Base-by-base conservation (phyloP, 805 yeast species). In the Metschnikowia sp. region DNA sequence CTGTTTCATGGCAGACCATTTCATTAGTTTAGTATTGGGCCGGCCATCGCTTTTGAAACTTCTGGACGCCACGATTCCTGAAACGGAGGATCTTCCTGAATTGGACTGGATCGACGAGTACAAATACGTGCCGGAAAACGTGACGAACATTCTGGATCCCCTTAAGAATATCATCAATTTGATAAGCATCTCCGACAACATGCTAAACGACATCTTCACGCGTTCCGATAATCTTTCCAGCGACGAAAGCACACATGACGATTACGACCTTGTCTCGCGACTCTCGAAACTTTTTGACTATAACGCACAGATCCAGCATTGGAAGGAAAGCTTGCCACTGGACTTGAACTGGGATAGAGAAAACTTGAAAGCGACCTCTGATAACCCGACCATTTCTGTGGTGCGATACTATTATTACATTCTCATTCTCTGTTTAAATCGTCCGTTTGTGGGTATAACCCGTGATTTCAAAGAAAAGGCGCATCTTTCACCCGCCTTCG, bases 21-120 rank as follows among this genome's bases (percentile, higher is more conserved):
- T 82, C 54, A 78, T 82, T 32, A 77, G 84, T 57, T 63, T 82
- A 33, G 66, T 81, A 42, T 62, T 81, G 40, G 88, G 88, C 3
- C 64, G 86, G 43, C 84, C 85, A 0, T 75, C 83, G 0, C 63
- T 76, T 1, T 60, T 82, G 42, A 78, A 81, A 55, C 69, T 77
- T 42, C 70, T 76, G 38, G 83, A 82, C 52, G 79, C 86, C 0
- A 75, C 85, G 0, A 79, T 82, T 11, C 81, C 82, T 0, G 84
- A 79, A 50, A 72, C 83, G 13, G 78, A 74, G 46, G 81, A 76
- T 48, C 66, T 82, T 47, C 86, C 86, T 0, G 84, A 81, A 56
- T 68, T 82, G 43, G 79, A 76, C 40, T 78, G 84, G 72, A 81
- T 83, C n/a, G 80, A 77, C 48, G 84, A 81, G 32, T 82, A 72